Evolutionary conservation across 2,329 filamentous ascomycete genomes (phyloP).

Genomic region (Microcyclospora tardicrescens): DNA sequence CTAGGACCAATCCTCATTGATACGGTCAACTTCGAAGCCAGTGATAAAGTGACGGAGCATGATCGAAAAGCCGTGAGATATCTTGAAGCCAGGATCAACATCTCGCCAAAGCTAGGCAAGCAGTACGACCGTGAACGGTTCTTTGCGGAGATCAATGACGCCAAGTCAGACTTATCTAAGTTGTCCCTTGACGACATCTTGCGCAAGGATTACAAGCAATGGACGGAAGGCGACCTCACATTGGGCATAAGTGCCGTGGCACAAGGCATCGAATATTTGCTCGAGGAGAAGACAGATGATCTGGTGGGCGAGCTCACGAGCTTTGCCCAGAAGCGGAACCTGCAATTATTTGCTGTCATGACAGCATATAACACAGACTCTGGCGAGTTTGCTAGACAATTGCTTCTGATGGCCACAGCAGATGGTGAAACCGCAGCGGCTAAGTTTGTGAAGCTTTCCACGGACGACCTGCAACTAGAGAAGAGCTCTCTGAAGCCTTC

Average conservation of each 20-base stretch:
- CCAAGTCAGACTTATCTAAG: conserved; percentile 54
- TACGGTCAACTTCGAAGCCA: conserved; percentile 48
- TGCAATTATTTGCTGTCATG: conserved; percentile 58
- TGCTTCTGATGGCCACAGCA: conserved; percentile 50
- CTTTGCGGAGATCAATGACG: conserved; percentile 45
- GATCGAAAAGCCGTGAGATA: conserved; percentile 48
- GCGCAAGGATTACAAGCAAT: conserved; percentile 76
- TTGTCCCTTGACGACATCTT: conserved; percentile 55
- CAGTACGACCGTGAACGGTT: conserved; percentile 43
- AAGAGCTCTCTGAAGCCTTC: conserved; percentile 36
- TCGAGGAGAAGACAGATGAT: conserved; percentile 38
- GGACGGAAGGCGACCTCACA: conserved; percentile 42
- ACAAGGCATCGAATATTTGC: conserved; percentile 48
- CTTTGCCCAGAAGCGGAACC: conserved; percentile 43
- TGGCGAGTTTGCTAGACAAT: conserved; percentile 49
- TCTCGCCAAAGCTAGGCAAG: conserved; percentile 19
- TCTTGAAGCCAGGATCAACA: conserved; percentile 43
- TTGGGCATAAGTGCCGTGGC: conserved; percentile 59
- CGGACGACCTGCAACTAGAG: conserved; percentile 42
- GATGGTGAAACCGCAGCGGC: conserved; percentile 41
- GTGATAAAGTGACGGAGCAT: conserved; percentile 49
- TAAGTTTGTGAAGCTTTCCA: conserved; percentile 39
- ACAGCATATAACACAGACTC: conserved; percentile 45
- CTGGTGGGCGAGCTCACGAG: conserved; percentile 38
- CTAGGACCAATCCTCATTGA: conserved; percentile 63